Base-by-base conservation (phyloP, 2,329 filamentous ascomycete species). In the Ceratocystis ficicola region DNA sequence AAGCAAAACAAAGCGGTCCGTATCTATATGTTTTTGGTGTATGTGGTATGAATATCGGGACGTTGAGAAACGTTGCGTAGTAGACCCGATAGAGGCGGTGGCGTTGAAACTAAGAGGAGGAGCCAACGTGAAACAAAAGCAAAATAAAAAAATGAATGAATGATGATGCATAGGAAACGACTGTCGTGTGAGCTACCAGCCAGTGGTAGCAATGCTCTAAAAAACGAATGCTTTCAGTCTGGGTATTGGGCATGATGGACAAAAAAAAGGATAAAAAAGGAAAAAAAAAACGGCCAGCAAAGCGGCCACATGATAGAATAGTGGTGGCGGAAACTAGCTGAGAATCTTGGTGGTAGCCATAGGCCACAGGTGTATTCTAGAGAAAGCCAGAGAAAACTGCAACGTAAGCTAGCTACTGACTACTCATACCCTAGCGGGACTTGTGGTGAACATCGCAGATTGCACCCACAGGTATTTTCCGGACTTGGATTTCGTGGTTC, bases 391-490 rank as follows among this genome's bases (percentile, higher is more conserved):
- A 15, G 36, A 15, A 41, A 15, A 41, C 36, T 41, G 15, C 36
- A 41, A 15, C 10, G 36, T 41, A 15, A 15, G 36, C 36, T 32
- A 7, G 30, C 30, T 41, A 41, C 36, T 41, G 36, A 4, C 46
- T 8, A 17, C 46, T n/a, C 17, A 12, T n/a, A 10, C 12, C 8
- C 30, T 30, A 57, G 20, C 52, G 22, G 52, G 52, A 57, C 25
- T 5, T 30, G 28, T 57, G 52, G 64, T 75, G 74, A 46, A 69
- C 66, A 64, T 70, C 71, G 76, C 91, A 96, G 64, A 87, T 82
- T 73, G 94, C 94, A 63, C 91, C 92, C 28, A 96, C 90, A 22
- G 89, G 79, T 63, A 96, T 88, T 5, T 83, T 88, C 73, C 87
- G 86, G 72, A 89, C 86, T 70, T 90, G 84, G 66, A 92, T 78